A percentile compares a stretch with the other conserved stretches of the same genome.
Evolutionary conservation across 1,284 basidiomycete genomes (phyloP).

Genomic region (Stereum hirsutum): DNA sequence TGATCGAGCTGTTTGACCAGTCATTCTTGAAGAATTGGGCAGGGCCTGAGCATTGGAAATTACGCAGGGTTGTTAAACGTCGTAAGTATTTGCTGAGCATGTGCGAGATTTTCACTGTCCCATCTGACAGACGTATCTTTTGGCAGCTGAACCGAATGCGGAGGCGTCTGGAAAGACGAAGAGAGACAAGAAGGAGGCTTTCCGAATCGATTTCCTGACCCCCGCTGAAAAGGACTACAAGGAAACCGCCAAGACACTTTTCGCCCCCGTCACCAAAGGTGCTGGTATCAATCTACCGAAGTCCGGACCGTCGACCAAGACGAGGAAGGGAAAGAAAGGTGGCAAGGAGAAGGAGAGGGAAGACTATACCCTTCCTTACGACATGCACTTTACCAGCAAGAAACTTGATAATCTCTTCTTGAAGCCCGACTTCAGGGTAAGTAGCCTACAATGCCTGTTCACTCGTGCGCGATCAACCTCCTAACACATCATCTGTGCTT

Average conservation of each 20-base stretch:
- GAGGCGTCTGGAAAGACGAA: conserved; percentile 48
- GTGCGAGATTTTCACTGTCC: conserved; percentile 5
- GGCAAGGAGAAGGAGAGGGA: conserved; percentile 56
- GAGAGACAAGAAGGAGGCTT: conserved; percentile 77
- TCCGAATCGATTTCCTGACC: conserved; percentile 81
- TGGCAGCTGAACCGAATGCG: conserved; percentile 35
- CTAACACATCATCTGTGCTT: neutral
- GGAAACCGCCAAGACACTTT: conserved; percentile 71
- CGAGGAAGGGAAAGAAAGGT: conserved; percentile 30
- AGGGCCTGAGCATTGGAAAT: conserved; percentile 97
- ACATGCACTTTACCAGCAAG: conserved; percentile 93
- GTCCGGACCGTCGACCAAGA: conserved; percentile 32
- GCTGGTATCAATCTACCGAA: conserved; percentile 60
- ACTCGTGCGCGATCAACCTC: neutral
- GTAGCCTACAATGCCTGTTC: conserved; percentile 17
- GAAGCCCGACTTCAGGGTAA: conserved; percentile 89
- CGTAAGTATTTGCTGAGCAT: conserved; percentile 36
- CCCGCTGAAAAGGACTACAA: conserved; percentile 59
- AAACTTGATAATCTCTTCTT: conserved; percentile 89
- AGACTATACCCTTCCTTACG: conserved; percentile 84
- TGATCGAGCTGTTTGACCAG: conserved; percentile 94
- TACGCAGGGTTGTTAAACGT: conserved; percentile 67
- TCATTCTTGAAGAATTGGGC: conserved; percentile 94
- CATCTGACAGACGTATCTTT: conserved; percentile 32
- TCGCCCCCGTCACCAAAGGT: conserved; percentile 64